Percentiles rank a stretch among this genome's conserved stretches.
phyloP scores from a whole-genome alignment of 2,329 filamentous ascomycete species.

The Westerdykella aurantiaca region DNA sequence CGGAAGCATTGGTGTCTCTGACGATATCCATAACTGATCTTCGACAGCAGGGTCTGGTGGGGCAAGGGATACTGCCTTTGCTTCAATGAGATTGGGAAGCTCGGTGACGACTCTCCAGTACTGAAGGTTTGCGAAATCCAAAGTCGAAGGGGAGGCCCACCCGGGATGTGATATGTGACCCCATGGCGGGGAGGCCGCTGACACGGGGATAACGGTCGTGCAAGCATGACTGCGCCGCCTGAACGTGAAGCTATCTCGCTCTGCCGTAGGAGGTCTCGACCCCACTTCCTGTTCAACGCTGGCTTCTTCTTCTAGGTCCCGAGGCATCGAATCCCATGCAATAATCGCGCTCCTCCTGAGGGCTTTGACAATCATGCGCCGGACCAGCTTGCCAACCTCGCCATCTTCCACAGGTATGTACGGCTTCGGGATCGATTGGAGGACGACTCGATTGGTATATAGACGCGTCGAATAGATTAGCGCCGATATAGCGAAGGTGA shows the following conservation, averaged over 20 bases:
- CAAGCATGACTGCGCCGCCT: constrained; percentile 27
- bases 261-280: constrained; percentile 20
- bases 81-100: constrained; percentile 84
- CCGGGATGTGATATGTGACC: constrained; percentile 78
- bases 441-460: constrained; percentile 74
- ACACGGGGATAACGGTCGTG: constrained; percentile 36
- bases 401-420: constrained; percentile 83
- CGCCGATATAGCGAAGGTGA: constrained; percentile 63
- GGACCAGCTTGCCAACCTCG: constrained; percentile 69
- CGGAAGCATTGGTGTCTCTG: constrained; percentile 39
- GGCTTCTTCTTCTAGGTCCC: constrained; percentile 48
- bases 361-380: constrained; percentile 66
- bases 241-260: constrained; percentile 21
- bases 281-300: constrained; percentile 18
- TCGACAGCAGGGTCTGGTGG: constrained; percentile 50
- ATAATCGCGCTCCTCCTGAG: constrained; percentile 73
- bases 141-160: constrained; percentile 75
- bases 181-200: constrained; percentile 58
- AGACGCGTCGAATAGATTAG: constrained; percentile 80
- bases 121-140: constrained; percentile 72
- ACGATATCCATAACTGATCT: constrained; percentile 14
- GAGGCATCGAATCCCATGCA: constrained; percentile 69
- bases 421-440: constrained; percentile 77
- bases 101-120: constrained; percentile 77
- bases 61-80: constrained; percentile 81